phyloP scores from a whole-genome alignment of 169 alveolate species.

The Miamiensis avidus region DNA sequence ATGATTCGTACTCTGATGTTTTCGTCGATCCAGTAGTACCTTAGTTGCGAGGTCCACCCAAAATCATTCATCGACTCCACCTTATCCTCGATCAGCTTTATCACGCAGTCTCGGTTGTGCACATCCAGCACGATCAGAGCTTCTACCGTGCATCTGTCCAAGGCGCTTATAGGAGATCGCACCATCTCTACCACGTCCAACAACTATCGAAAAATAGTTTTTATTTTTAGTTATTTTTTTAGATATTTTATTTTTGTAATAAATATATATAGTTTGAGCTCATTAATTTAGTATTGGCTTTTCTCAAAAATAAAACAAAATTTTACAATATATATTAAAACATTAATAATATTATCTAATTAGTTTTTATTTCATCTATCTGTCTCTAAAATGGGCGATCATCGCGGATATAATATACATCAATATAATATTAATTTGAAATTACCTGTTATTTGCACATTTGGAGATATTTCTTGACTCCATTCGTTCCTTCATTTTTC shows the following conservation, averaged over 20 bases:
- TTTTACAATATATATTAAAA: too few relatives aligned
- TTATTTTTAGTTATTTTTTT: background rate
- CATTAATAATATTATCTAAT: too few relatives aligned
- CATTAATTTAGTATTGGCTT: too few relatives aligned
- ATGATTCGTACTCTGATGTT: slow-evolving; percentile 80
- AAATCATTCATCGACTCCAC: slow-evolving; percentile 67
- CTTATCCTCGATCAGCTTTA: slow-evolving; percentile 63
- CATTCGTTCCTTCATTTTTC: too few relatives aligned
- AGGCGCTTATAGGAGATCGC: slow-evolving; percentile 84
- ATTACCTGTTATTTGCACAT: too few relatives aligned
- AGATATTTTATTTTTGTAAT: background rate
- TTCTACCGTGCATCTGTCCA: slow-evolving; percentile 88
- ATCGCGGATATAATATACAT: too few relatives aligned
- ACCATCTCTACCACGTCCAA: slow-evolving; percentile 88
- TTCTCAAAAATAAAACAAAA: too few relatives aligned
- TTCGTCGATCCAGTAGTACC: slow-evolving; percentile 85
- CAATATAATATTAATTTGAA: too few relatives aligned
- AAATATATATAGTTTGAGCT: slow-evolving; percentile 57
- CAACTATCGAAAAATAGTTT: slow-evolving; percentile 66
- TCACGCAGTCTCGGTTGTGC: slow-evolving; percentile 92
- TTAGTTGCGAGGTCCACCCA: slow-evolving; percentile 78
- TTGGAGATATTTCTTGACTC: too few relatives aligned
- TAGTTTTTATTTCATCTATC: too few relatives aligned
- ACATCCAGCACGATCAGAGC: slow-evolving; percentile 94
- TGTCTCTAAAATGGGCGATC: too few relatives aligned